phyloP scores from a whole-genome alignment of 345 rosid genomes.

The Populus pruinosa region DNA sequence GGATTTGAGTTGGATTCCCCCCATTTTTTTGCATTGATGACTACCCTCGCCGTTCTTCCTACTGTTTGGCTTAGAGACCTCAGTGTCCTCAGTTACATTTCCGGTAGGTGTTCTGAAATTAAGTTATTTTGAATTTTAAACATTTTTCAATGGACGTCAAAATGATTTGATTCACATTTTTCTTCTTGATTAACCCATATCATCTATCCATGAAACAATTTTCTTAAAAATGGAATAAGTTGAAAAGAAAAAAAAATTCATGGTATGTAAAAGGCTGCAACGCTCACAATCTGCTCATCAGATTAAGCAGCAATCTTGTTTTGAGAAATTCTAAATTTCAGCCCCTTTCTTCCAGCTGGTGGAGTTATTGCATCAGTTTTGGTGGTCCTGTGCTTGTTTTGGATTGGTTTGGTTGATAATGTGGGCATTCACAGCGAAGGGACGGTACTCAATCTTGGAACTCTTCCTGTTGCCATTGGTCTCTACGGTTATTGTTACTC shows the following conservation, averaged over 20 bases:
- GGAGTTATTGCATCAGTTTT: constrained; percentile 85
- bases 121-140: neutral
- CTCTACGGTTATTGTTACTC: constrained; percentile 94
- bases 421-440: constrained; percentile 70
- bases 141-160: neutral
- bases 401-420: constrained; percentile 80
- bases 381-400: constrained; percentile 80
- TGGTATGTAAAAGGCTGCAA: neutral
- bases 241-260: neutral
- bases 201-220: neutral
- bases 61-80: constrained; percentile 94
- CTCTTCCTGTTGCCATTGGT: constrained; percentile 92
- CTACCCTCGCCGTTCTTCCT: constrained; percentile 77
- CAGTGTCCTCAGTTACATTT: constrained; percentile 74
- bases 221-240: neutral
- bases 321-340: constrained; percentile 8
- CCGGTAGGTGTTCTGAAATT: constrained; percentile 44
- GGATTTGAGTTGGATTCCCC: constrained; percentile 51
- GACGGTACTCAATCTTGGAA: constrained; percentile 54
- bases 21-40: constrained; percentile 64
- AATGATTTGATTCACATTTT: neutral
- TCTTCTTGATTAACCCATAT: neutral
- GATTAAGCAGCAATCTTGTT: neutral
- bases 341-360: constrained; percentile 53
- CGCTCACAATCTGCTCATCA: neutral